Evolutionary conservation across 257 asterid species (phyloP).

Genomic region (Solanum acaule): DNA sequence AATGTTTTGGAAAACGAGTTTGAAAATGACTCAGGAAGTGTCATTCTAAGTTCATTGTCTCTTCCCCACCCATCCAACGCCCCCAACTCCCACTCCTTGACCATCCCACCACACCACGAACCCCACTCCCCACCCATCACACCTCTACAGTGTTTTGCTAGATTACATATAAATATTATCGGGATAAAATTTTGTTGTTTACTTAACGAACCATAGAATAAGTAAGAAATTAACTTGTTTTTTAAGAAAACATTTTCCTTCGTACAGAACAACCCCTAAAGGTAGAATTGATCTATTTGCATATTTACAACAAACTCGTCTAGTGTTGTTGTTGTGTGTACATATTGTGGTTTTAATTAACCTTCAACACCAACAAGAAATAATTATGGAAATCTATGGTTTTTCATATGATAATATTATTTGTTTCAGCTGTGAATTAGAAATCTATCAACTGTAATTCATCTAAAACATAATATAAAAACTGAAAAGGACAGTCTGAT

Average conservation of each 20-base stretch:
- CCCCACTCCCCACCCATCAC: not conserved
- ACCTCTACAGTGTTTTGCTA: not conserved
- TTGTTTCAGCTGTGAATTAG: not conserved
- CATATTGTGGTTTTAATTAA: not conserved
- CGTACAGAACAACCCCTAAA: not conserved
- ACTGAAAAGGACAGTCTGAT: fast-evolving
- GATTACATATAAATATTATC: no score
- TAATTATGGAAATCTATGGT: not conserved
- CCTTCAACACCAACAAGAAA: not conserved
- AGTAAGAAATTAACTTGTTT: not conserved
- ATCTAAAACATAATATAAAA: not conserved
- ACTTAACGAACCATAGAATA: not conserved
- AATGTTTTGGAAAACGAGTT: not conserved
- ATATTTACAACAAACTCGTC: not conserved
- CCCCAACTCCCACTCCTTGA: not conserved
- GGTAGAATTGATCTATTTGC: not conserved
- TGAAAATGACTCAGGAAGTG: not conserved
- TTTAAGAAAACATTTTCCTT: not conserved
- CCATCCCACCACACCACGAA: not conserved
- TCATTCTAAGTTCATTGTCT: not conserved
- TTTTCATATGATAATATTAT: not conserved
- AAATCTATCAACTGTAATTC: not conserved
- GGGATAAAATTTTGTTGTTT: not conserved
- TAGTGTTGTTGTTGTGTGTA: not conserved
- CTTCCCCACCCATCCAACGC: not conserved